phyloP scores from a whole-genome alignment of 2,329 filamentous ascomycete species.

The Exophiala dermatitidis region DNA sequence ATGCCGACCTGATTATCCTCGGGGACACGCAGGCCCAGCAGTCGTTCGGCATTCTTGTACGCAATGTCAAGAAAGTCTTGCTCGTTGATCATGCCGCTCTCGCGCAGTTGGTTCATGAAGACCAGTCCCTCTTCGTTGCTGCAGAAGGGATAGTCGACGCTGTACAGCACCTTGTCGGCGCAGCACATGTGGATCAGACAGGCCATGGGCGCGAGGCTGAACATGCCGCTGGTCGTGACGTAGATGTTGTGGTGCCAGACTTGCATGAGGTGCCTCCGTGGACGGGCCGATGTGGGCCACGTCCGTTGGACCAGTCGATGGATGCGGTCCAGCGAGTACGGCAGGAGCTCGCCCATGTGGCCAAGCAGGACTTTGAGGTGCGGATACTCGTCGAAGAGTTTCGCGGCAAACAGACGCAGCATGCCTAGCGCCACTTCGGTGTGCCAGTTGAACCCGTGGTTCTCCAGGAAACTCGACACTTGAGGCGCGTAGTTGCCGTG shows the following conservation, averaged over 20 bases:
- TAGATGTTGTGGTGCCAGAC: conserved; percentile 53
- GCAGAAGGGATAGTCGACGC: conserved; percentile 53
- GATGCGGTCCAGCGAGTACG: conserved; percentile 46
- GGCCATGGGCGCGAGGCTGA: conserved; percentile 44
- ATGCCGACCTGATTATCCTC: conserved; percentile 12
- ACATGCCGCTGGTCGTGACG: conserved; percentile 52
- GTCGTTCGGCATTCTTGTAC: conserved; percentile 46
- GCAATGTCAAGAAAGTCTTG: conserved; percentile 46
- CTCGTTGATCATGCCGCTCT: conserved; percentile 44
- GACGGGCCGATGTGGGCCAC: conserved; percentile 22
- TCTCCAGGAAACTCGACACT: conserved; percentile 15
- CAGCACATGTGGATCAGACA: conserved; percentile 31
- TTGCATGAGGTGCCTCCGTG: conserved; percentile 34
- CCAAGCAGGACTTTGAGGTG: conserved; percentile 50
- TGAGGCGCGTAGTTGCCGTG: conserved; percentile 17
- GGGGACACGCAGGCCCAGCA: conserved; percentile 32
- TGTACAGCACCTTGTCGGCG: conserved; percentile 49
- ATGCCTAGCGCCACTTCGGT: conserved; percentile 34
- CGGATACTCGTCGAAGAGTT: conserved; percentile 51
- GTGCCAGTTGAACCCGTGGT: conserved; percentile 31
- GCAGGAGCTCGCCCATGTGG: conserved; percentile 48
- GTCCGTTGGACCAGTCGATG: conserved; percentile 17
- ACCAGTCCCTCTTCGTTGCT: conserved; percentile 43
- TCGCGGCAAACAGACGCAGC: conserved; percentile 43
- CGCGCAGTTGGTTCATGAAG: conserved; percentile 44